Evolutionary conservation across 164 flowering plant species (phyloP).

Genomic region (grape (Vitis vinifera)): DNA sequence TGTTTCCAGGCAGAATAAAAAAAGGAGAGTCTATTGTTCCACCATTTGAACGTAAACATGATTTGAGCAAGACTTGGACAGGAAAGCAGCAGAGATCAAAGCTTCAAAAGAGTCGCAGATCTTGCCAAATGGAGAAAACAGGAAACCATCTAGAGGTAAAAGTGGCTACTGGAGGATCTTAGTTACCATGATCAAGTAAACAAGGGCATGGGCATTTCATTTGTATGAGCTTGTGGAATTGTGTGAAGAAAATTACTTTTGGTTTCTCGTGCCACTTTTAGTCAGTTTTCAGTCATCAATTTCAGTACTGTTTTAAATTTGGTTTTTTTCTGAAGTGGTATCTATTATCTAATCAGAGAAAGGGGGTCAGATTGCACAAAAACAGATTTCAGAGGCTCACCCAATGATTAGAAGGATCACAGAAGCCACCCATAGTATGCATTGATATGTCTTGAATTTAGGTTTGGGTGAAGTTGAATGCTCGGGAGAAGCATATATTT

Average conservation of each 20-base stretch:
- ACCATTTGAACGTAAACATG: no score
- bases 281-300: background rate
- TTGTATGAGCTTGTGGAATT: background rate
- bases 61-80: background rate
- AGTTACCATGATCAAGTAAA: background rate
- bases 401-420: constrained; percentile 65
- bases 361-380: no score
- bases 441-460: constrained; percentile 76
- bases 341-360: background rate
- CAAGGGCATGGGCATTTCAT: background rate
- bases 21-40: background rate
- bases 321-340: no score
- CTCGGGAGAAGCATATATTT: constrained; percentile 43
- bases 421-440: constrained; percentile 64
- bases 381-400: constrained; percentile 38
- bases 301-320: background rate
- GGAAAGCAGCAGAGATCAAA: background rate
- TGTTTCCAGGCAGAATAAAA: background rate
- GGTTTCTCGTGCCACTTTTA: background rate
- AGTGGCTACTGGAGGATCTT: no score
- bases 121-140: background rate
- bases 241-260: background rate
- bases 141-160: background rate
- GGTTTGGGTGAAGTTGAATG: constrained; percentile 32
- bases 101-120: background rate